These are phyloP conservation scores for Curvularia sp. DNA, from an alignment of 2,329 filamentous ascomycete genomes.

Conservation along the genomic window DNA sequence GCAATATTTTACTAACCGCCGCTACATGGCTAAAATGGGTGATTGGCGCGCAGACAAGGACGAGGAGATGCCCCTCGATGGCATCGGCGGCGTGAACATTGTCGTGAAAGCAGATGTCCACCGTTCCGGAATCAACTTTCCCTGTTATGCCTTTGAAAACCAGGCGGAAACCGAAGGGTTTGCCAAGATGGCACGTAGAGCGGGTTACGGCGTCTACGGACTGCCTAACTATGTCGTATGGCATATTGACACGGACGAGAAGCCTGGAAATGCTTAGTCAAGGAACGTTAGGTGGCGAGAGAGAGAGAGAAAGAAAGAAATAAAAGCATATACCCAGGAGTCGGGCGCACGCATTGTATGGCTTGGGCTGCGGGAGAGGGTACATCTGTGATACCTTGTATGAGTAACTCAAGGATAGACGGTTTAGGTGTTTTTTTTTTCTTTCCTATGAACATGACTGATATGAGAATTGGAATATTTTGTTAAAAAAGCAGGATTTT, in stretches of 20 bases:
- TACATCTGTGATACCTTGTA: constrained; percentile 1
- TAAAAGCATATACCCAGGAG: constrained; percentile 18
- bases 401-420: constrained; percentile 1
- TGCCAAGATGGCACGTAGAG: constrained; percentile 97
- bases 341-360: constrained; percentile 13
- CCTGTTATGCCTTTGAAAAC: constrained; percentile 95
- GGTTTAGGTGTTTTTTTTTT: background rate
- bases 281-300: background rate
- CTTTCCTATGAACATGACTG: background rate
- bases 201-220: constrained; percentile 89
- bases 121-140: constrained; percentile 96
- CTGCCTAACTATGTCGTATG: constrained; percentile 98
- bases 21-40: constrained; percentile 88
- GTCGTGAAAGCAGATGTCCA: constrained; percentile 98
- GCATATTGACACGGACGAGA: constrained; percentile 97
- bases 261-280: constrained; percentile 73
- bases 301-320: background rate
- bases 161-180: constrained; percentile 99
- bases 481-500: background rate
- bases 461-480: background rate
- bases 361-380: constrained; percentile 2
- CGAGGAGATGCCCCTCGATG: constrained; percentile 89
- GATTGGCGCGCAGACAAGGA: constrained; percentile 93
- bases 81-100: constrained; percentile 96
- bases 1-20: constrained; percentile 88